A percentile compares a stretch with the other conserved stretches of the same genome.
These are phyloP conservation scores for Talaromyces wortmannii DNA, from an alignment of 495 filamentous ascomycete species.

Conservation along the genomic window DNA sequence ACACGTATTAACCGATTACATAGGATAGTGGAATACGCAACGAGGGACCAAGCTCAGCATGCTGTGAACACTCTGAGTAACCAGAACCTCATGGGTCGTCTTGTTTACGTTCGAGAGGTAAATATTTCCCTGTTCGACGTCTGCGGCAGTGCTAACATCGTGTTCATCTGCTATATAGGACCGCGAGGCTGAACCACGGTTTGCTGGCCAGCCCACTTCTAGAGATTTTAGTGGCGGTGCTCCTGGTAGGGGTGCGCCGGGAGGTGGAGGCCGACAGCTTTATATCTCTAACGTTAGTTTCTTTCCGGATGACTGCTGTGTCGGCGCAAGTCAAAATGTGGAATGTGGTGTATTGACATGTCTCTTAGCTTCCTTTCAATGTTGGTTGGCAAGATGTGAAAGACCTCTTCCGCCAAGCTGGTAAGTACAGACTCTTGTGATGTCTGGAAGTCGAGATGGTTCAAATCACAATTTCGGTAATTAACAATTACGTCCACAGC, in stretches of 20 bases:
- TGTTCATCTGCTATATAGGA: constrained; percentile 45
- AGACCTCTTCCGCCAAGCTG: constrained; percentile 96
- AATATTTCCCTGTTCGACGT: background rate
- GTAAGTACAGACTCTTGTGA: constrained; percentile 47
- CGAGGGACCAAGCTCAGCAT: constrained; percentile 96
- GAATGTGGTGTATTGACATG: constrained; percentile 7
- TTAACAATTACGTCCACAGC: constrained; percentile 42
- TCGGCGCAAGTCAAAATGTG: background rate
- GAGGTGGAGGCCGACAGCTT: constrained; percentile 69
- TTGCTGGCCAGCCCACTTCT: constrained; percentile 66
- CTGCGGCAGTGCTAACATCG: background rate
- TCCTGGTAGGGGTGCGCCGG: constrained; percentile 29
- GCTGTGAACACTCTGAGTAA: constrained; percentile 98
- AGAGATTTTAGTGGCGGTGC: constrained; percentile 57
- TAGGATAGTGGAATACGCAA: constrained; percentile 99
- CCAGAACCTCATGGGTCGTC: constrained; percentile 94
- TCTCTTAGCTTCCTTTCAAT: constrained; percentile 82
- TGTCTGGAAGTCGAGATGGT: constrained; percentile 5
- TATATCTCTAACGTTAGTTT: constrained; percentile 95
- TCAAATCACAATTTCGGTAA: constrained; percentile 9
- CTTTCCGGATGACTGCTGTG: constrained; percentile 11
- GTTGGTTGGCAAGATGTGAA: constrained; percentile 99
- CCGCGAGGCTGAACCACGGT: constrained; percentile 92
- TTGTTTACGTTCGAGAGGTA: constrained; percentile 98
- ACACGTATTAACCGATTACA: constrained; percentile 16